A percentile compares a stretch with the other conserved stretches of the same genome.
phyloP scores from a whole-genome alignment of 192 early-diverging fungal genomes.

The Podila epicladia region DNA sequence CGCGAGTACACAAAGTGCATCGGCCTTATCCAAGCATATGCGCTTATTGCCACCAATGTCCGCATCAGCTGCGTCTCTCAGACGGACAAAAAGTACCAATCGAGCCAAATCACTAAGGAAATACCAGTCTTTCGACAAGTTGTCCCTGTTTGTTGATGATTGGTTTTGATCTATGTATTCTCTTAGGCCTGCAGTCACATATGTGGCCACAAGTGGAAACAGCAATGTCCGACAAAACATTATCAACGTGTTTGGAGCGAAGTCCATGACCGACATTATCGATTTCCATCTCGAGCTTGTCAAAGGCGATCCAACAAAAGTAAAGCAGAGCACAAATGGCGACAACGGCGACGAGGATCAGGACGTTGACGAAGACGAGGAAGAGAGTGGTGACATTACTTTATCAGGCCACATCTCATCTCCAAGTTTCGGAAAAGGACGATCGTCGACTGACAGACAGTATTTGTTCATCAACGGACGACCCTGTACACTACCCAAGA shows the following conservation, averaged over 20 bases:
- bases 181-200: slow-evolving; percentile 55
- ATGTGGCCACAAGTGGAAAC: slow-evolving; percentile 73
- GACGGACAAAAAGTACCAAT: slow-evolving; percentile 59
- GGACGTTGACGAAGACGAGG: background rate
- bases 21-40: slow-evolving; percentile 85
- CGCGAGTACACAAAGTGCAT: slow-evolving; percentile 84
- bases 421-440: slow-evolving; percentile 71
- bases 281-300: slow-evolving; percentile 58
- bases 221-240: slow-evolving; percentile 71
- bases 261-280: slow-evolving; percentile 55
- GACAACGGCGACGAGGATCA: background rate
- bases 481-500: slow-evolving; percentile 86
- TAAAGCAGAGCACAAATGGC: background rate
- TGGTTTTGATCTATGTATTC: background rate
- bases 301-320: slow-evolving; percentile 17
- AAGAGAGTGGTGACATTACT: slow-evolving; percentile 12
- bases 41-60: slow-evolving; percentile 74
- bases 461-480: slow-evolving; percentile 91
- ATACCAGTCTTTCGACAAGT: background rate
- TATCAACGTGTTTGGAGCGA: slow-evolving; percentile 79
- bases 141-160: background rate
- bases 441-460: slow-evolving; percentile 84
- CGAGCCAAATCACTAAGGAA: background rate
- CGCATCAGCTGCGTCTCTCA: slow-evolving; percentile 75
- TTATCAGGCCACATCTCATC: slow-evolving; percentile 67